Base-by-base conservation (phyloP, 2,329 filamentous ascomycete species). In the Fusarium veterinarium region DNA sequence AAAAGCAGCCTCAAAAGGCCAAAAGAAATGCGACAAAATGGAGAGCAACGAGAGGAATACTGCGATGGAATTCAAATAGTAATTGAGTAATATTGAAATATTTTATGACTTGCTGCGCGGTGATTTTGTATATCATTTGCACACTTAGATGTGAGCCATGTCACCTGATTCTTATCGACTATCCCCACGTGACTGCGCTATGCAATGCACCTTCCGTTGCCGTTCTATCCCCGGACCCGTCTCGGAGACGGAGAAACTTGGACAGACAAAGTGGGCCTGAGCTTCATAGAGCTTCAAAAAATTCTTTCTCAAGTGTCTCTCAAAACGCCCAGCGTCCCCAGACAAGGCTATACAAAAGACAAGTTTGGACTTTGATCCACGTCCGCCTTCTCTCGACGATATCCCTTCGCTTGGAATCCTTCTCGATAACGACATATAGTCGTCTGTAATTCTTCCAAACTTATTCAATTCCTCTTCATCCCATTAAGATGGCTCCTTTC, bases 211-310 rank as follows among this genome's bases (percentile, higher is more conserved):
- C n/a, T 33, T 23, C 19, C 23, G 33, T 59, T 23, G 38, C 64
- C 69, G 73, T 60, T 33, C 35, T 64, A 71, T 67, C 42, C 41
- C 60, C 68, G 58, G 72, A 64, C 60, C 58, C 58, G 16, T 8
- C 30, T 70, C 72, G 75, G 76, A 61, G 60, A 46, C 76, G 77
- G 74, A 78, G 67, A 77, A 77, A 76, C 73, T 70, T 58, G 30
- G 51, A 52, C 49, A 42, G 28, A 35, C 59, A 73, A 69, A 66
- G 72, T 77, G 76, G 76, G 72, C 41, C 76, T 72, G 28, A 73
- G 76, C 76, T 77, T 72, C 72, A 69, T 72, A 67, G 74, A 81
- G 79, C 80, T 83, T 81, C 79, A 81, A 81, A 83, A 82, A 81
- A 78, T 80, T 82, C 79, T 81, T 79, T 78, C 74, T 70, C 70